Evolutionary conservation across 305 asterid genomes (phyloP).

Genomic region (Solanum aculeatissimum): DNA sequence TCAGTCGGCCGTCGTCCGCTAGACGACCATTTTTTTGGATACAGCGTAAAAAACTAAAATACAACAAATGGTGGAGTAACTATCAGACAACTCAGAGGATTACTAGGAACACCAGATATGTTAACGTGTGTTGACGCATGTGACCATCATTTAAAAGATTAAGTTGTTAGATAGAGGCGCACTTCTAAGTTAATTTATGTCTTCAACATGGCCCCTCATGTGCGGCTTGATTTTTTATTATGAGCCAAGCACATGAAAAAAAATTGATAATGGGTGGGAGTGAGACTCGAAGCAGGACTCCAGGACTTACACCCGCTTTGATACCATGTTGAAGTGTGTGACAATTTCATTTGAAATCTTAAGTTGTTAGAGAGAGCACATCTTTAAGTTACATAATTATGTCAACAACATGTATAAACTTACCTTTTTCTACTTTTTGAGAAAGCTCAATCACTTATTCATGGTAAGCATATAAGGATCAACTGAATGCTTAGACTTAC

Average conservation of each 20-base stretch:
- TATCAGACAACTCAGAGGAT: neutral
- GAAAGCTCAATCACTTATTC: neutral
- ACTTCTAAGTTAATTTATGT: neutral
- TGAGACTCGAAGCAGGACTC: neutral
- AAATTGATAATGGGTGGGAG: neutral
- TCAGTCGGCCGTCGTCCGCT: neutral
- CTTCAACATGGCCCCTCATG: neutral
- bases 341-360: neutral
- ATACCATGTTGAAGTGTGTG: neutral
- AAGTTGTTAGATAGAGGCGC: neutral
- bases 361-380: neutral
- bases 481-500: slow-evolving; percentile 21
- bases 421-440: neutral
- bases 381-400: neutral
- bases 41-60: neutral
- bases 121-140: neutral
- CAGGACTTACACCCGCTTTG: neutral
- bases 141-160: neutral
- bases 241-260: neutral
- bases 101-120: neutral
- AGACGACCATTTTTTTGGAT: neutral
- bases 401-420: neutral
- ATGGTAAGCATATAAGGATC: neutral
- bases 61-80: neutral
- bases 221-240: neutral